phyloP scores from a whole-genome alignment of 108 stramenopile species.

The Fragilariopsis cylindrus region DNA sequence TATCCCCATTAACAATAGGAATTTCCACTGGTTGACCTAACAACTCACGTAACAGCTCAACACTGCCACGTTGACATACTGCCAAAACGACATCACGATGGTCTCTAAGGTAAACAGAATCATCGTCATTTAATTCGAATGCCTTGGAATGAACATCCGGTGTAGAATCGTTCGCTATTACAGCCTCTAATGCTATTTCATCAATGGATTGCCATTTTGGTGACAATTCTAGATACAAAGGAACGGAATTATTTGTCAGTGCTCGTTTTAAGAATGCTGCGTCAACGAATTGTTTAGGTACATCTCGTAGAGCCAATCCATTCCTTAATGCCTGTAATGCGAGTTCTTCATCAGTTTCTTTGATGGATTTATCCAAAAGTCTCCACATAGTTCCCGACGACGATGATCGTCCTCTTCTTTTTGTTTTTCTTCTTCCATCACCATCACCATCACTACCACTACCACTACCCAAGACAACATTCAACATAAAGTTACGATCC shows the following conservation, averaged over 20 bases:
- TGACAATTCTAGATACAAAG: slow-evolving; percentile 36
- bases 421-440: too few species aligned
- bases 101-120: slow-evolving; percentile 11
- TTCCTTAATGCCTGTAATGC: slow-evolving; percentile 28
- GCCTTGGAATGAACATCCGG: slow-evolving; percentile 28
- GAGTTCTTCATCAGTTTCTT: slow-evolving; percentile 26
- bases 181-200: slow-evolving; percentile 23
- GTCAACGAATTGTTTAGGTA: slow-evolving; percentile 19
- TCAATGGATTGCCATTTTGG: not conserved
- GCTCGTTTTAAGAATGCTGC: slow-evolving; percentile 25
- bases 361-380: slow-evolving; percentile 9
- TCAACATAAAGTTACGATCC: slow-evolving; percentile 39
- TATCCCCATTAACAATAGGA: not conserved
- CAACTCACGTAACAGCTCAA: slow-evolving; percentile 13
- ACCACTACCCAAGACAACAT: slow-evolving; percentile 11
- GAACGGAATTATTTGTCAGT: slow-evolving; percentile 8
- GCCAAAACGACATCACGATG: slow-evolving; percentile 20
- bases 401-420: not conserved
- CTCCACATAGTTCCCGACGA: slow-evolving; percentile 37
- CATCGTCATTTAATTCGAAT: not conserved
- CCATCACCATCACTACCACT: not conserved
- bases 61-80: slow-evolving; percentile 13
- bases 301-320: slow-evolving; percentile 34
- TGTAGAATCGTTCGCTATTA: slow-evolving; percentile 15
- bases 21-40: slow-evolving; percentile 1